Evolutionary conservation across 495 filamentous ascomycete species (phyloP).

Genomic region (Xylaria sp.): DNA sequence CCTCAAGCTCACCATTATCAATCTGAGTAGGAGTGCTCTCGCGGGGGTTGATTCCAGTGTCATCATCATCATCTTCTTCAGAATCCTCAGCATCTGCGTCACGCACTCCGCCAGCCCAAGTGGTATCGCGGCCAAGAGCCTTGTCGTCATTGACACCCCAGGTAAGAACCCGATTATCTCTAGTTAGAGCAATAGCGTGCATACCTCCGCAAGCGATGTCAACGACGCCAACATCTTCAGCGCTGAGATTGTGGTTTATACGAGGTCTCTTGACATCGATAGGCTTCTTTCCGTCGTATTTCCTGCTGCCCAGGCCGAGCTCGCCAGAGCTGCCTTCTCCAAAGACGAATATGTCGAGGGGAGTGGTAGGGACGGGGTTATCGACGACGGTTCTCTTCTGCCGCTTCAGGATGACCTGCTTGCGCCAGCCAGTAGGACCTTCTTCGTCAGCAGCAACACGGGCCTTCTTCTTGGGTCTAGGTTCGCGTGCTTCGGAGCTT

Average conservation of each 20-base stretch:
- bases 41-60: constrained; percentile 61
- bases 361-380: constrained; percentile 13
- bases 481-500: constrained; percentile 37
- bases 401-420: constrained; percentile 12
- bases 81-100: constrained; percentile 52
- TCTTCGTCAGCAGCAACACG: constrained; percentile 23
- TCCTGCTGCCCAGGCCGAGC: constrained; percentile 57
- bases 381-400: constrained; percentile 19
- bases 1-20: constrained; percentile 58
- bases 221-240: constrained; percentile 66
- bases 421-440: constrained; percentile 20
- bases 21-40: constrained; percentile 63
- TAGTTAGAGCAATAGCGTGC: constrained; percentile 69
- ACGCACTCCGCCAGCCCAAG: constrained; percentile 58
- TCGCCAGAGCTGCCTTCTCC: constrained; percentile 62
- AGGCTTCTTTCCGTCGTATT: constrained; percentile 56
- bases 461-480: constrained; percentile 23
- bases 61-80: constrained; percentile 57
- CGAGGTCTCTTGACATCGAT: constrained; percentile 65
- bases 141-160: constrained; percentile 78
- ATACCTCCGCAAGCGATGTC: constrained; percentile 70
- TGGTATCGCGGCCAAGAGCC: constrained; percentile 69
- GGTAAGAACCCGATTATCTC: constrained; percentile 69
- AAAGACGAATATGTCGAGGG: constrained; percentile 57
- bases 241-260: constrained; percentile 56